Conservation (phyloP, 495 filamentous ascomycete species). For the Thozetella sp. region DNA sequence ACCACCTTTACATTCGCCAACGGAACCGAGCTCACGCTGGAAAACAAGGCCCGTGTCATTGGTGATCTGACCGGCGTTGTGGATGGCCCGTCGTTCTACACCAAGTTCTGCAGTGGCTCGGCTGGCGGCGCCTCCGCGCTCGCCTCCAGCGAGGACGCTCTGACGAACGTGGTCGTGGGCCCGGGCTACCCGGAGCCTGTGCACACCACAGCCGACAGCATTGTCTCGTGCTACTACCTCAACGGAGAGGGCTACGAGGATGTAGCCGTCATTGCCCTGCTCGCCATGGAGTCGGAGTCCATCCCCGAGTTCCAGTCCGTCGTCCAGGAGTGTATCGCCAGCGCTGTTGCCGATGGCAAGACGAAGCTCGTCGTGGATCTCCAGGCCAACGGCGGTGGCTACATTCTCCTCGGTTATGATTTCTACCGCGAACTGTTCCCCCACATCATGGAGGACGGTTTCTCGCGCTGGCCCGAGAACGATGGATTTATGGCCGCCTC, state of each 20-base stretch:
- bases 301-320: slow-evolving; percentile 29
- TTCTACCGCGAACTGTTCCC: slow-evolving; percentile 25
- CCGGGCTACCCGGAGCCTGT: slow-evolving; percentile 48
- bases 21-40: not conserved
- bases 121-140: no score
- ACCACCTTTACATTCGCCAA: slow-evolving; percentile 12
- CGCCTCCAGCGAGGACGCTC: not conserved
- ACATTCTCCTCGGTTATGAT: slow-evolving; percentile 39
- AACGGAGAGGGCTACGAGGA: slow-evolving; percentile 30
- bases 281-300: slow-evolving; percentile 8
- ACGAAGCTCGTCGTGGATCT: slow-evolving; percentile 54
- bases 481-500: slow-evolving; percentile 25
- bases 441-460: slow-evolving; percentile 7
- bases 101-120: slow-evolving; percentile 7
- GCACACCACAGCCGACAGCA: slow-evolving; percentile 32
- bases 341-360: slow-evolving; percentile 31
- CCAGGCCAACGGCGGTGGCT: slow-evolving; percentile 50
- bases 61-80: not conserved
- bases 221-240: slow-evolving; percentile 49
- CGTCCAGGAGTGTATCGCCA: slow-evolving; percentile 31
- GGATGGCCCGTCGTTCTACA: not conserved
- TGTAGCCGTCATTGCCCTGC: slow-evolving; percentile 25
- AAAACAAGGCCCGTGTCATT: slow-evolving; percentile 1
- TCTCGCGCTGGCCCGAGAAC: slow-evolving; percentile 17
- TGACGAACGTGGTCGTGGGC: slow-evolving; percentile 14